phyloP scores from a whole-genome alignment of 306 rosid genomes.

The Senna tora region DNA sequence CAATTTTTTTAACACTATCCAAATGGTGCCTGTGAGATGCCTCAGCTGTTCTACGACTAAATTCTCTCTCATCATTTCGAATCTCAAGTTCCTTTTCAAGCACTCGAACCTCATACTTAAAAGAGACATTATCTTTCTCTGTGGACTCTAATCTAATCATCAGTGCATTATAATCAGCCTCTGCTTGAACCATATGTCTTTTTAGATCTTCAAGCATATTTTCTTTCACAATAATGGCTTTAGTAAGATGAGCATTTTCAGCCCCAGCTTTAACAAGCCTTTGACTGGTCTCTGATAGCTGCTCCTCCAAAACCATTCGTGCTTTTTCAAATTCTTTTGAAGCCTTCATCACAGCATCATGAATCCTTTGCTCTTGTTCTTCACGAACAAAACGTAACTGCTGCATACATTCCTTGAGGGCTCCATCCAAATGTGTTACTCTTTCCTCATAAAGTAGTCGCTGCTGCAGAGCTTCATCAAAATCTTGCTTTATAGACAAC shows the following conservation, averaged over 20 bases:
- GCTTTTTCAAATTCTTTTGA: constrained; percentile 72
- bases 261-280: constrained; percentile 60
- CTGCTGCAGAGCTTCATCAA: constrained; percentile 63
- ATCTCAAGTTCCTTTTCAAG: constrained; percentile 92
- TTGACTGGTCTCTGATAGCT: constrained; percentile 60
- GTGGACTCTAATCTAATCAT: constrained; percentile 66
- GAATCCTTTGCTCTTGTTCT: constrained; percentile 80
- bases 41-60: constrained; percentile 69
- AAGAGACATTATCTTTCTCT: constrained; percentile 67
- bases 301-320: constrained; percentile 58
- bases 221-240: constrained; percentile 65
- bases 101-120: constrained; percentile 77
- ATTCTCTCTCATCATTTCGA: constrained; percentile 92
- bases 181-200: constrained; percentile 58
- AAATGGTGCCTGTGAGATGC: constrained; percentile 79
- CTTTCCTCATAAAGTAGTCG: constrained; percentile 65
- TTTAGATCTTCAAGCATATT: constrained; percentile 68
- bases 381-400: constrained; percentile 86
- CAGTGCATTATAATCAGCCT: constrained; percentile 59
- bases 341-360: constrained; percentile 70
- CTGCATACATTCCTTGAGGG: constrained; percentile 88
- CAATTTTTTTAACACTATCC: constrained; percentile 72
- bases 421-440: constrained; percentile 72
- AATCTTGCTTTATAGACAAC: constrained; percentile 54
- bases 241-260: constrained; percentile 67